Conservation (phyloP, 805 yeast genomes). For the Cyberlindnera euphorbiiphila region DNA sequence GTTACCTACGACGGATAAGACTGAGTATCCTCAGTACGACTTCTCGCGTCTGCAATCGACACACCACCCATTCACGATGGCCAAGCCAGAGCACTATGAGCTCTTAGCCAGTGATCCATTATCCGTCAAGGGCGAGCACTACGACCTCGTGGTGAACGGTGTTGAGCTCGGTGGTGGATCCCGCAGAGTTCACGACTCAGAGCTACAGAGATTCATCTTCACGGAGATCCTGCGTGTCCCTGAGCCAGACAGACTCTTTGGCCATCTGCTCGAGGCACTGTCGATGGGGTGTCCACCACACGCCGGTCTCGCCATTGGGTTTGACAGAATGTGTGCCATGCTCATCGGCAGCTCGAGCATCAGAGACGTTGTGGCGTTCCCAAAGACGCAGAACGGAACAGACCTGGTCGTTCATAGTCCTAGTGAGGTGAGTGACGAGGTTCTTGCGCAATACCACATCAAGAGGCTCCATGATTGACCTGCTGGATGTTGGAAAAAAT, state of each 20-base stretch:
- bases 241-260: constrained; percentile 64
- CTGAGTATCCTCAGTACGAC: constrained; percentile 61
- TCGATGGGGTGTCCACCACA: constrained; percentile 97
- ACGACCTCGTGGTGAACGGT: constrained; percentile 91
- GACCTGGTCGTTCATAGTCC: constrained; percentile 92
- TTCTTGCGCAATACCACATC: constrained; percentile 54
- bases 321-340: constrained; percentile 92
- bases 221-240: constrained; percentile 55
- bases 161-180: constrained; percentile 98
- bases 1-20: constrained; percentile 17
- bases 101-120: constrained; percentile 52
- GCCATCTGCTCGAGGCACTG: constrained; percentile 80
- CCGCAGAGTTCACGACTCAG: constrained; percentile 85
- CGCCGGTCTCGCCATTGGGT: constrained; percentile 94
- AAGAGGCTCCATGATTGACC: constrained; percentile 15
- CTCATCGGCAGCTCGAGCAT: constrained; percentile 71
- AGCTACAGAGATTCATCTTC: constrained; percentile 70
- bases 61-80: constrained; percentile 98
- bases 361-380: constrained; percentile 93
- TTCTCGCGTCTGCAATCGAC: constrained; percentile 54
- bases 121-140: constrained; percentile 80
- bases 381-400: constrained; percentile 83
- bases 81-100: constrained; percentile 62
- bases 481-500: no score
- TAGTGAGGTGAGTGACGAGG: constrained; percentile 48